phyloP scores from a whole-genome alignment of 176 grass and related monocot species.

The Guadua angustifolia region DNA sequence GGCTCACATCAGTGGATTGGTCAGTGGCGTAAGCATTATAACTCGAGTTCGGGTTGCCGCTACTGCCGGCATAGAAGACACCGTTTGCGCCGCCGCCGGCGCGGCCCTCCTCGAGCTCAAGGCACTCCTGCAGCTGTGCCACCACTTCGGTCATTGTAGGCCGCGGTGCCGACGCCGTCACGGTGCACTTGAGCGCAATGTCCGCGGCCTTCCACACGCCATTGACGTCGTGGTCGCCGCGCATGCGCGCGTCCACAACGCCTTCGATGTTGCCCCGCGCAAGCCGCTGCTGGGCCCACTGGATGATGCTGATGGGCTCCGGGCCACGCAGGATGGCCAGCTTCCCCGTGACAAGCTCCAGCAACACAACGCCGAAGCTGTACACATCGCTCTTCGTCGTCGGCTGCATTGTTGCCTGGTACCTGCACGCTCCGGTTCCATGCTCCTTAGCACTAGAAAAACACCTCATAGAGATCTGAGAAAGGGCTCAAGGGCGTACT shows the following conservation, averaged over 20 bases:
- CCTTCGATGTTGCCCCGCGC: constrained; percentile 45
- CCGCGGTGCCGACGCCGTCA: background rate
- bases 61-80: background rate
- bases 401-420: constrained; percentile 13
- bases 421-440: constrained; percentile 23
- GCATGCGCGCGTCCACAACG: constrained; percentile 43
- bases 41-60: background rate
- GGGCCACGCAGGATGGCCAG: constrained; percentile 26
- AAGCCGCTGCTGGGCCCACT: constrained; percentile 40
- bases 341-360: constrained; percentile 55
- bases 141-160: constrained; percentile 66
- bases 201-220: constrained; percentile 58
- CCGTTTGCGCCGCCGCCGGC: background rate
- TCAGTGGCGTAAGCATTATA: background rate
- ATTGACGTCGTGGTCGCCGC: constrained; percentile 48
- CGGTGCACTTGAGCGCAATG: constrained; percentile 62
- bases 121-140: constrained; percentile 53
- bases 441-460: background rate
- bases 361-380: constrained; percentile 56
- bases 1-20: constrained; percentile 35
- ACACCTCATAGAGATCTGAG: background rate
- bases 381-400: constrained; percentile 60
- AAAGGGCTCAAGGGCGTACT: constrained; percentile 30
- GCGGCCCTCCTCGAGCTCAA: constrained; percentile 41
- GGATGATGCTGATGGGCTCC: constrained; percentile 24